Percentiles rank a stretch among this genome's conserved stretches.
These are phyloP conservation scores for Zygosaccharomyces pseudobailii DNA, from an alignment of 1,139 yeast species.

Conservation along the genomic window DNA sequence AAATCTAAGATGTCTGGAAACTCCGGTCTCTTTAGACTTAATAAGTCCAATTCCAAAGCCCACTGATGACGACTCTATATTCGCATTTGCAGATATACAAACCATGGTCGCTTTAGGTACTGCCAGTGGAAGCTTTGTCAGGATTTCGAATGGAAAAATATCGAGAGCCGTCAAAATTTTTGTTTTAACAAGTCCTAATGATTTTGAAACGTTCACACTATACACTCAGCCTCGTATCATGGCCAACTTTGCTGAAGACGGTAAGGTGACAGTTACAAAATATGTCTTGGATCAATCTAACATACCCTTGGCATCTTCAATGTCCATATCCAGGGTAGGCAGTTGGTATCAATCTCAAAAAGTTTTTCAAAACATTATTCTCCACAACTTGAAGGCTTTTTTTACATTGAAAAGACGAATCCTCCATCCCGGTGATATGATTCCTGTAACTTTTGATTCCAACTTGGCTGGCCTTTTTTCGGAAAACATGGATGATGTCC, in stretches of 20 bases:
- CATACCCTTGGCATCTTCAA: conserved; percentile 31
- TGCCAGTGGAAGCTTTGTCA: conserved; percentile 24
- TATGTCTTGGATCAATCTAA: conserved; percentile 39
- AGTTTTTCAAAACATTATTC: conserved; percentile 65
- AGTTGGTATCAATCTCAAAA: conserved; percentile 51
- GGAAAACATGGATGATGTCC: conserved; percentile 9
- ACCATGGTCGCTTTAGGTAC: conserved; percentile 20
- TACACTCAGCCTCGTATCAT: conserved; percentile 27
- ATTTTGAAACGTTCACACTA: conserved; percentile 11
- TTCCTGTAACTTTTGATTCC: conserved; percentile 78
- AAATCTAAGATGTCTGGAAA: conserved; percentile 10
- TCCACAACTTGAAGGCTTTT: conserved; percentile 55
- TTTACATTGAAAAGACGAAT: conserved; percentile 59
- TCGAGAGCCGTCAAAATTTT: conserved; percentile 20
- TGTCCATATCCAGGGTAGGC: conserved; percentile 29
- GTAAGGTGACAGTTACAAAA: conserved; percentile 21
- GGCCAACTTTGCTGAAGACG: conserved; percentile 15
- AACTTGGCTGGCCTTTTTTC: conserved; percentile 32
- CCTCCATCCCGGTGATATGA: conserved; percentile 56
- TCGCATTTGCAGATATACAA: conserved; percentile 23
- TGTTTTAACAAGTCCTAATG: conserved; percentile 24
- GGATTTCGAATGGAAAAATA: conserved; percentile 6
- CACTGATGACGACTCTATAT: conserved; percentile 25
- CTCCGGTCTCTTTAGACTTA: conserved; percentile 14
- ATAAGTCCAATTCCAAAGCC: conserved; percentile 12